A percentile compares a stretch with the other conserved stretches of the same genome.
Evolutionary conservation across 345 rosid species (phyloP).

Genomic region (Dipteronia sinensis): DNA sequence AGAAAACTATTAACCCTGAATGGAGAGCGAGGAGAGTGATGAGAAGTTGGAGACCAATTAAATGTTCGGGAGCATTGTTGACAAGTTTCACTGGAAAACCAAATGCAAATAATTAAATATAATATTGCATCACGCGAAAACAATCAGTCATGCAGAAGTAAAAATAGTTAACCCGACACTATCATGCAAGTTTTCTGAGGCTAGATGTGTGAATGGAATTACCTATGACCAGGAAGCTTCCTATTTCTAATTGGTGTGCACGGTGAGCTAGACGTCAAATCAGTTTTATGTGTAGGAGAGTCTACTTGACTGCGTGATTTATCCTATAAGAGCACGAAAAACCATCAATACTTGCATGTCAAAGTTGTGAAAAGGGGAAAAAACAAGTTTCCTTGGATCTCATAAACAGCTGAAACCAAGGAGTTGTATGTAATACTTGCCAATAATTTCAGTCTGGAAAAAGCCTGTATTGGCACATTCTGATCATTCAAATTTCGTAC

Average conservation of each 20-base stretch:
- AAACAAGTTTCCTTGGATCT: not conserved
- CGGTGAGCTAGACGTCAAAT: slow-evolving; percentile 17
- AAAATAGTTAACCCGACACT: not conserved
- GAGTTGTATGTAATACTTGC: slow-evolving; percentile 27
- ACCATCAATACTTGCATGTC: slow-evolving; percentile 11
- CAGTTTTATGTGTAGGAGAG: slow-evolving; percentile 16
- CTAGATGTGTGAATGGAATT: not conserved
- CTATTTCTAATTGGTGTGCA: slow-evolving; percentile 15
- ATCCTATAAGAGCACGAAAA: slow-evolving; percentile 29
- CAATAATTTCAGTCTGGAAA: slow-evolving; percentile 22
- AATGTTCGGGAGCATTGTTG: slow-evolving; percentile 14
- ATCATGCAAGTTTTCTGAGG: not conserved
- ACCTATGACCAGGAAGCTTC: slow-evolving; percentile 27
- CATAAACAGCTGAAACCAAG: slow-evolving; percentile 14
- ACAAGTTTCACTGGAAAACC: slow-evolving; percentile 21
- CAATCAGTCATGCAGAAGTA: not conserved
- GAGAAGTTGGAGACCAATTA: slow-evolving; percentile 27
- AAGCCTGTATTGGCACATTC: slow-evolving; percentile 23
- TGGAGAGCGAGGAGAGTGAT: slow-evolving; percentile 19
- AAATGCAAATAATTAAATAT: not conserved
- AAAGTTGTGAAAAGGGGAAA: not conserved
- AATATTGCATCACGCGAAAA: slow-evolving; percentile 7
- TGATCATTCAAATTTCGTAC: slow-evolving; percentile 41
- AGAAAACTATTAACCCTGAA: slow-evolving; percentile 12
- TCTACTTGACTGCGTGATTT: slow-evolving; percentile 27